phyloP scores from a whole-genome alignment of 345 rosid species.

The Moricandia arvensis region DNA sequence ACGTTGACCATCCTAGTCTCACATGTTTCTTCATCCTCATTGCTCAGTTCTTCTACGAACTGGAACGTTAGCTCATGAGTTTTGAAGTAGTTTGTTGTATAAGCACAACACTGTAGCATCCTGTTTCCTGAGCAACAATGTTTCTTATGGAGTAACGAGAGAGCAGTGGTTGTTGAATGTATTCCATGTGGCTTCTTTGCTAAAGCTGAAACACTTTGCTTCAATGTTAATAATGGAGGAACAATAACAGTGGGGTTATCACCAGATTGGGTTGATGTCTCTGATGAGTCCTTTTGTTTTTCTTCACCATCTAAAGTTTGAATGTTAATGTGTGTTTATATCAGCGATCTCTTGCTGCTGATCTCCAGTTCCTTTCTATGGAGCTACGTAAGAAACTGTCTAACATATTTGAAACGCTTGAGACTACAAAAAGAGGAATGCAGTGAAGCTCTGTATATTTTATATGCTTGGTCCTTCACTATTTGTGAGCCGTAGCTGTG shows the following conservation, averaged over 20 bases:
- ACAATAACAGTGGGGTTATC: slow-evolving; percentile 76
- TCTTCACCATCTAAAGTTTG: neutral
- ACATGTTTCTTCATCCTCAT: too few species aligned
- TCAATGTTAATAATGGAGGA: slow-evolving; percentile 49
- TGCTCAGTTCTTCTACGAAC: too few species aligned
- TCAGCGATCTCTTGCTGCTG: slow-evolving; percentile 90
- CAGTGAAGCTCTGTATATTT: neutral
- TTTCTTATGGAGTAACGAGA: too few species aligned
- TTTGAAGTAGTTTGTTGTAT: too few species aligned
- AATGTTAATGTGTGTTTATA: neutral
- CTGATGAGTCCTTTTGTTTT: slow-evolving; percentile 58
- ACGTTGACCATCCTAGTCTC: too few species aligned
- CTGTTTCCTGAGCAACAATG: too few species aligned
- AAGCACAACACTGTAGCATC: too few species aligned
- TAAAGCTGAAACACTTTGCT: neutral
- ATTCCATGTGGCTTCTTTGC: neutral
- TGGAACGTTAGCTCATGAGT: too few species aligned
- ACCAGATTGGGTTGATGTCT: slow-evolving; percentile 94
- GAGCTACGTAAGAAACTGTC: slow-evolving; percentile 97
- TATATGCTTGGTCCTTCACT: neutral
- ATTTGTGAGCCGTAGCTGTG: neutral
- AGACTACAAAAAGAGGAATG: slow-evolving; percentile 86
- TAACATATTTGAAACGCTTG: slow-evolving; percentile 79
- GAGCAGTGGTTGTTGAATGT: too few species aligned
- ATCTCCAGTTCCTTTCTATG: slow-evolving; percentile 83